A percentile compares a stretch with the other conserved stretches of the same genome.
Evolutionary conservation across 352 stramenopile species (phyloP).

Genomic region (Phytophthora chlamydospora): DNA sequence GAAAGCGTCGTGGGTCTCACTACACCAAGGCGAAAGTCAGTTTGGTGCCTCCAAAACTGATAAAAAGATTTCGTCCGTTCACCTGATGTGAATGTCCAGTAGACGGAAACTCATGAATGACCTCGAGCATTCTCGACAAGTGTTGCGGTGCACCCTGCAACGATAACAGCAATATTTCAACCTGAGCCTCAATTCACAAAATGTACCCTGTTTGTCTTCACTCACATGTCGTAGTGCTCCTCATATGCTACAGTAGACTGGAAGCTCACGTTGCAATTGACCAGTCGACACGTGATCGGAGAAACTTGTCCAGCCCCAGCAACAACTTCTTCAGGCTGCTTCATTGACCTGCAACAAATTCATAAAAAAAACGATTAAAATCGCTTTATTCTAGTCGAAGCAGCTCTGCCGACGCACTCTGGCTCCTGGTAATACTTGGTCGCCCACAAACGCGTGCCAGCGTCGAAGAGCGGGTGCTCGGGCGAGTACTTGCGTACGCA

Average conservation of each 20-base stretch:
- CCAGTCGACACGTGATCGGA: constrained; percentile 48
- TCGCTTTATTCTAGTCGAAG: neutral
- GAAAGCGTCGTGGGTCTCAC: constrained; percentile 69
- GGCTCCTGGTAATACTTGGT: constrained; percentile 52
- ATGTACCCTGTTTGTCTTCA: neutral
- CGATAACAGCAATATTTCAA: constrained; percentile 2
- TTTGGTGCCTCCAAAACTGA: neutral
- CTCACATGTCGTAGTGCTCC: constrained; percentile 72
- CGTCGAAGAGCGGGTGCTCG: constrained; percentile 54
- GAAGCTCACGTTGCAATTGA: constrained; percentile 54
- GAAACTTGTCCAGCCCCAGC: constrained; percentile 7
- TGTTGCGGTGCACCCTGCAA: constrained; percentile 41
- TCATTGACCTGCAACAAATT: constrained; percentile 28
- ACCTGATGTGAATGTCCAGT: constrained; percentile 62
- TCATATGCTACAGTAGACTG: constrained; percentile 54
- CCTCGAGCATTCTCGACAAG: constrained; percentile 54
- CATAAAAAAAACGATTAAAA: constrained; percentile 5
- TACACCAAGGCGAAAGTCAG: constrained; percentile 12
- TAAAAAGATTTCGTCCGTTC: neutral
- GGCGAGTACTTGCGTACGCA: constrained; percentile 55
- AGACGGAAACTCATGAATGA: constrained; percentile 60
- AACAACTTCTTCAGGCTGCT: constrained; percentile 19
- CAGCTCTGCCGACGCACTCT: constrained; percentile 19
- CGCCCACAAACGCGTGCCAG: constrained; percentile 47
- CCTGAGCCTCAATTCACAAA: neutral